A percentile compares a stretch with the other conserved stretches of the same genome.
Evolutionary conservation across 2,329 filamentous ascomycete genomes (phyloP).

Genomic region (Fusarium circinatum): DNA sequence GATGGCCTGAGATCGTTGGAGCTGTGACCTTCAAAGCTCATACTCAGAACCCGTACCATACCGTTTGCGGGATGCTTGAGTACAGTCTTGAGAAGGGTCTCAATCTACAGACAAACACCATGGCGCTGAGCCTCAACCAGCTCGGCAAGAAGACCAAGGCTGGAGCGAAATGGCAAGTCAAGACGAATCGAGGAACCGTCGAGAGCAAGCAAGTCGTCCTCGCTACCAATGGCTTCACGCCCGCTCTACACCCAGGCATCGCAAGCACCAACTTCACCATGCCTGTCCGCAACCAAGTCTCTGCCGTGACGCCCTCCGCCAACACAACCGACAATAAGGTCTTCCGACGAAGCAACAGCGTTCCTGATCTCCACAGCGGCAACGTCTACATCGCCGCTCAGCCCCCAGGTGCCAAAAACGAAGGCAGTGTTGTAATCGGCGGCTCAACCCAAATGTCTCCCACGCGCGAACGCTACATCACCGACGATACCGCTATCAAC

Average conservation of each 20-base stretch:
- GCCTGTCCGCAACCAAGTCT: constrained; percentile 21
- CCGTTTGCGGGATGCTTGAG: constrained; percentile 19
- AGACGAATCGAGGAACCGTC: constrained; percentile 17
- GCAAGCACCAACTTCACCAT: constrained; percentile 27
- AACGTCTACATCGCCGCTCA: constrained; percentile 25
- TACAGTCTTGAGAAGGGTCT: constrained; percentile 12
- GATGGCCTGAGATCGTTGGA: constrained; percentile 14
- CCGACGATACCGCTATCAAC: constrained; percentile 12
- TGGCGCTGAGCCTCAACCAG: constrained; percentile 16
- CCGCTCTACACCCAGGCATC: constrained; percentile 11
- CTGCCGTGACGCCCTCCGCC: background rate
- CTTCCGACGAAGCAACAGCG: constrained; percentile 11
- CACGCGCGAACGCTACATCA: constrained; percentile 4
- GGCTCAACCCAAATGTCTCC: constrained; percentile 25
- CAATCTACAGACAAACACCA: constrained; percentile 24
- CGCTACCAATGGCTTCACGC: constrained; percentile 24
- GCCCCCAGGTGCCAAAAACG: constrained; percentile 3
- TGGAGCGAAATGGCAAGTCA: constrained; percentile 15
- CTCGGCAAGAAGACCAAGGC: constrained; percentile 4
- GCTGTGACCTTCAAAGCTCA: constrained; percentile 25
- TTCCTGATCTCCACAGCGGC: constrained; percentile 11
- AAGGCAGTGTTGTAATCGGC: constrained; percentile 12
- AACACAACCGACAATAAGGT: background rate
- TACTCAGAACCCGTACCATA: constrained; percentile 25
- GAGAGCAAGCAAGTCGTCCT: constrained; percentile 25